Base-by-base conservation (phyloP, 805 yeast species). In the Ogataea chonburiensis region DNA sequence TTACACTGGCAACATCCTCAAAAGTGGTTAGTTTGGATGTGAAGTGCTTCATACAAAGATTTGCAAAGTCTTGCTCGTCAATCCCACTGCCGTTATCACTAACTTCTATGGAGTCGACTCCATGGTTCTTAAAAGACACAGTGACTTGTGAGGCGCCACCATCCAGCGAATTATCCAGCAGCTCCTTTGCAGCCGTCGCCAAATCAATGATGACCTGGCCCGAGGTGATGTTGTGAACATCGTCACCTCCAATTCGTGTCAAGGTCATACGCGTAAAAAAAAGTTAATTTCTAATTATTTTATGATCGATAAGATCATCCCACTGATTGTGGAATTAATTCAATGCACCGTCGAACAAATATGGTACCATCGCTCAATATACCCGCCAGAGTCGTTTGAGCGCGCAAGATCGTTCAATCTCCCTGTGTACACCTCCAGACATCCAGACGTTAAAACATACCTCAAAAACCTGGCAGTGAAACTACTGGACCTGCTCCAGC, bases 171-270 rank as follows among this genome's bases (percentile, higher is more conserved):
- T 91, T 91, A 52, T 91, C 98, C 3, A 93, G 69, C 2, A 89
- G 63, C 56, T 91, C 98, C 55, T 91, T 91, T 19, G 83, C 79
- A 0, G 86, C 83, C 0, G 91, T 77, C 0, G 76, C 67, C 27
- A 93, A 61, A 49, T 86, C 95, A 5, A 80, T 74, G 9, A 93
- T 84, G 10, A 93, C 98, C 58, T 93, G 98, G 0, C 96, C 96
- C 0, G 97, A 86, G 0, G 96, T 87, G 39, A 91, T 77, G 41
- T 72, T 68, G 46, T 84, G 86, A 5, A 88, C 70, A 47, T 89
- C 95, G 7, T 50, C 48, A 1, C 46, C 45, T 22, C 65, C 67
- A 17, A 79, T 74, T 5, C 67, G 65, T 21, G 52, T 40, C 11
- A 68, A 61, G 8, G 55, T 23, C 61, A 56, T 55, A 35, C 39